Evolutionary conservation across 169 alveolate species (phyloP).

Genomic region (Eimeria praecox): DNA sequence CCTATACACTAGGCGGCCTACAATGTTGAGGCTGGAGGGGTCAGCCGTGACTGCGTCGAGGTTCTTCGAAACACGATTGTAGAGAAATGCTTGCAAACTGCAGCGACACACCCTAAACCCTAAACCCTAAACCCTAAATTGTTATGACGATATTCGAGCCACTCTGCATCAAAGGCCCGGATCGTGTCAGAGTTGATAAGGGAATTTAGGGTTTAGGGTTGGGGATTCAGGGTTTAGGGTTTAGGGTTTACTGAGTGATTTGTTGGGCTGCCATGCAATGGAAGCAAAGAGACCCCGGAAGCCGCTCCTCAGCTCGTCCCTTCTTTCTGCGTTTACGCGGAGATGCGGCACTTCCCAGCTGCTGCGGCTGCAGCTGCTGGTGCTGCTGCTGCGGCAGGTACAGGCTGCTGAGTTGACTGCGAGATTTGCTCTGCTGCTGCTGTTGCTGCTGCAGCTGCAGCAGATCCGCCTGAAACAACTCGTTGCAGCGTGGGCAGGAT

Average conservation of each 20-base stretch:
- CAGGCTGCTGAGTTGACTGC: background rate
- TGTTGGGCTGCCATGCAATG: conserved; percentile 50
- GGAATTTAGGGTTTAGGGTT: background rate
- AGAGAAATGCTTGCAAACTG: conserved; percentile 70
- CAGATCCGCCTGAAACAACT: conserved; percentile 49
- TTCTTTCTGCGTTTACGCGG: conserved; percentile 51
- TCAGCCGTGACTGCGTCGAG: conserved; percentile 60
- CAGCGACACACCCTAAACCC: background rate
- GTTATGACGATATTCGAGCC: background rate
- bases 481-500: conserved; percentile 75
- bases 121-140: background rate
- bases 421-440: conserved; percentile 27
- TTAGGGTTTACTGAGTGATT: conserved; percentile 9
- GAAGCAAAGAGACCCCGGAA: background rate
- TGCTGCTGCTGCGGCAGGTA: conserved; percentile 27
- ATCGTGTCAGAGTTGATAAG: background rate
- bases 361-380: conserved; percentile 51
- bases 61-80: conserved; percentile 69
- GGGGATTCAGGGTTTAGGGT: background rate
- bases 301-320: conserved; percentile 21
- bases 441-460: conserved; percentile 43
- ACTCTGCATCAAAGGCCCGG: background rate
- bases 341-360: background rate
- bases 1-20: background rate
- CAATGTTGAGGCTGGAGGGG: conserved; percentile 1